A percentile compares a stretch with the other conserved stretches of the same genome.
phyloP scores from a whole-genome alignment of 306 rosid species.

The Senna tora region DNA sequence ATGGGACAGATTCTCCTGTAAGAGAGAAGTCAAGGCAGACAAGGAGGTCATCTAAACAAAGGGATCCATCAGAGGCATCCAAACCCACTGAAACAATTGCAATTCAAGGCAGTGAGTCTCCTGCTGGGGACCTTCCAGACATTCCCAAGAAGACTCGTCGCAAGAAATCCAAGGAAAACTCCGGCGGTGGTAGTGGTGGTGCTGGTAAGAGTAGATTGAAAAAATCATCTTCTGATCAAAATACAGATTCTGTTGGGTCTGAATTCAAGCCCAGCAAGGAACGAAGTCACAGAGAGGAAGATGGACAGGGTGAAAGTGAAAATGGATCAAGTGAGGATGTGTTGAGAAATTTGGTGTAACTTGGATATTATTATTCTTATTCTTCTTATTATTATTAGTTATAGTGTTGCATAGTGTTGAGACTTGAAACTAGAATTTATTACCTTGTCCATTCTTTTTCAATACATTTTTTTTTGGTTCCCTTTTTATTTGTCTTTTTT shows the following conservation, averaged over 20 bases:
- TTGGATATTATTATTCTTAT: background rate
- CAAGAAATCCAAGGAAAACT: slow-evolving; percentile 65
- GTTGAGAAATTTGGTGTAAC: slow-evolving; percentile 28
- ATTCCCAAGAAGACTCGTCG: slow-evolving; percentile 66
- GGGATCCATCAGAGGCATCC: slow-evolving; percentile 43
- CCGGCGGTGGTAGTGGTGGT: background rate
- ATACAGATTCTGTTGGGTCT: slow-evolving; percentile 13
- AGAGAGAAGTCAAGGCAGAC: slow-evolving; percentile 54
- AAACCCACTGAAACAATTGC: slow-evolving; percentile 30
- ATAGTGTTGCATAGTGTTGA: slow-evolving; percentile 45
- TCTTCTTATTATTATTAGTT: slow-evolving; percentile 30
- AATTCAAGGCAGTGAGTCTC: slow-evolving; percentile 32
- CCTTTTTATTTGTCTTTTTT: background rate
- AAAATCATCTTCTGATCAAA: slow-evolving; percentile 34
- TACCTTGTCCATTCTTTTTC: background rate
- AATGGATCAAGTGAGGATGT: slow-evolving; percentile 43
- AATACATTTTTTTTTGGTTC: slow-evolving; percentile 18
- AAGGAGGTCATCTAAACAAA: slow-evolving; percentile 53
- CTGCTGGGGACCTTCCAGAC: slow-evolving; percentile 41
- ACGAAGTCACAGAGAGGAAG: slow-evolving; percentile 42
- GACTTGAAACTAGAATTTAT: slow-evolving; percentile 36
- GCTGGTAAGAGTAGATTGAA: slow-evolving; percentile 49
- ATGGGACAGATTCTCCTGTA: slow-evolving; percentile 48
- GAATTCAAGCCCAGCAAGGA: slow-evolving; percentile 36
- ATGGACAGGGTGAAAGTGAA: slow-evolving; percentile 38